Evolutionary conservation across 805 yeast genomes (phyloP).

Genomic region (Saccharomycopsis babjevae): DNA sequence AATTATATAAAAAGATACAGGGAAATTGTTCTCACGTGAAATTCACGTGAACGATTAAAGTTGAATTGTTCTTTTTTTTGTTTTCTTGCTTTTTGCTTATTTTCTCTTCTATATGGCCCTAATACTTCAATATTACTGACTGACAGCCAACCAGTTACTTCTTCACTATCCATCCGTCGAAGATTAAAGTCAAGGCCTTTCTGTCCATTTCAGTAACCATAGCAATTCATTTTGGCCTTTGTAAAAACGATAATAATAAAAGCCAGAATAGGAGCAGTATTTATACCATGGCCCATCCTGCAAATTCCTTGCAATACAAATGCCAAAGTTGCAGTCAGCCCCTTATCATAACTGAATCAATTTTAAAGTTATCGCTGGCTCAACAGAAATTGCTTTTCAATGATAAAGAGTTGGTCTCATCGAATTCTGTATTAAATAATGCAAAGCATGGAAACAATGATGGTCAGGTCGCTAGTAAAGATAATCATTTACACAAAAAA

Average conservation of each 20-base stretch:
- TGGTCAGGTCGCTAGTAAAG: conserved; percentile 6
- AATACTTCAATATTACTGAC: no score
- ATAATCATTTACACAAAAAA: conserved; percentile 13
- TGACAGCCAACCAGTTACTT: no score
- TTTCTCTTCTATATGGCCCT: neutral
- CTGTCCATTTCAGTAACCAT: neutral
- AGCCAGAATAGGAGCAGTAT: neutral
- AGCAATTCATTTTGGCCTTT: neutral
- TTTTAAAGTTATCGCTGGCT: conserved; percentile 33
- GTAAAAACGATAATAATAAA: neutral
- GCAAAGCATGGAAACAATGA: conserved; percentile 14
- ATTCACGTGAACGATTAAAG: no score
- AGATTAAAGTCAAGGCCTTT: no score
- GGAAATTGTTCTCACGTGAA: no score
- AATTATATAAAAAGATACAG: no score
- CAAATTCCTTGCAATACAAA: conserved; percentile 10
- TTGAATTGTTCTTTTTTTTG: no score
- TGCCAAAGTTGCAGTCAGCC: conserved; percentile 41
- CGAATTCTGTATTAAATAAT: conserved; percentile 18
- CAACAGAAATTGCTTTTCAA: conserved; percentile 29
- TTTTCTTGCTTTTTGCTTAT: no score
- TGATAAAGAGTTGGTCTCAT: conserved; percentile 24
- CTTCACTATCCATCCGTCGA: no score
- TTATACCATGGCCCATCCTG: neutral
- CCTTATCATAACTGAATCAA: conserved; percentile 32